Evolutionary conservation across 116 monocot species (phyloP), one percentile per base, ranked within the genome.

Genomic region (Cymodocea nodosa): DNA sequence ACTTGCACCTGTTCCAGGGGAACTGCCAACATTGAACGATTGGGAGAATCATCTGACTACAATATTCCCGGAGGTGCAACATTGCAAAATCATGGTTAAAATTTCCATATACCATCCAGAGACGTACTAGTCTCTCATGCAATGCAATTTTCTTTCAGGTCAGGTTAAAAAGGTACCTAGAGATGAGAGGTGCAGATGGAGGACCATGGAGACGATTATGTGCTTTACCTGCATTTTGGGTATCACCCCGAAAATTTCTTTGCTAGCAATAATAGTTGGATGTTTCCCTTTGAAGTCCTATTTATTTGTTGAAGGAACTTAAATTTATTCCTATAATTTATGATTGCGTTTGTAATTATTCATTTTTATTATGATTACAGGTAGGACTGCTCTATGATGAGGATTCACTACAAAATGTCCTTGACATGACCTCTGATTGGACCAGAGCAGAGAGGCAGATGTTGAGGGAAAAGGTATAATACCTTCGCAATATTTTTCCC

Each of bases 171-270:
- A 80, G 89, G 70, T 98, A 92, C 80, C 65, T 98, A 63, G 98
- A 98, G 78, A 98, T 98, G 98, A 89, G 98, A 76, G 98, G 98
- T 74, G 98, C 92, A 65, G 98, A 98, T 84, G 98, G 89, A 50
- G 92, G 98, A 53, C 98, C 98, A 58, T 98, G 98, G 98, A 89
- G 89, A 70, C 89, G 84, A 77, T 77, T 98, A 67, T 98, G 92
- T 72, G 98, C 92, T 73, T 72, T 98, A 60, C 98, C 98, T 52
- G 92, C 92, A 71, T 98, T 92, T 78, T 98, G 98, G 98, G 98
- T 98, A 74, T 50, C 40, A 23, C 50, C 50, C 50, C 15, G 11
- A 36, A 40, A 22, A n/a, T 14, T 50, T 50, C 44, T 44, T 44
- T 44, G 44, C 44, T 44, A 44, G 11, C 44, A 30, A 44, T 11